Conservation (phyloP, 2,329 filamentous ascomycete genomes). For the Dactylellina leptospora region DNA sequence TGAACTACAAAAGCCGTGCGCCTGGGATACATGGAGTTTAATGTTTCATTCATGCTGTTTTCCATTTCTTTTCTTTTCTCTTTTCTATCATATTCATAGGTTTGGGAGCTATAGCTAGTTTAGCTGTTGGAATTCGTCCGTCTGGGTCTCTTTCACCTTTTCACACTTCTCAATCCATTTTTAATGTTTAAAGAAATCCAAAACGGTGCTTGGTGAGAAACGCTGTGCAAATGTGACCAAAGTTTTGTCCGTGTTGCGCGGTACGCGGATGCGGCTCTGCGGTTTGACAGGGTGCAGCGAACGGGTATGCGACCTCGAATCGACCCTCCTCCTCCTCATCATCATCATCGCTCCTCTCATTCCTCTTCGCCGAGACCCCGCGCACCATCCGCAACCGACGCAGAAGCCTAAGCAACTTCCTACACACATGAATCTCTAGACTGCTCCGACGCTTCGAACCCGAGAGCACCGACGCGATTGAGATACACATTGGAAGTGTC, state of each 20-base stretch:
- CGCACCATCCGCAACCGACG: background rate
- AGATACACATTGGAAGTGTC: background rate
- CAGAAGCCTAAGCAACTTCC: background rate
- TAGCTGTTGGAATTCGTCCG: background rate
- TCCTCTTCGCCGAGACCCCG: background rate
- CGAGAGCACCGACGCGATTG: conserved; percentile 30
- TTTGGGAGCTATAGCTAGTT: conserved; percentile 4
- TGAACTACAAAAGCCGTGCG: conserved; percentile 40
- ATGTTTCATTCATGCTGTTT: too few relatives aligned
- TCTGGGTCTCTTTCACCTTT: conserved; percentile 6
- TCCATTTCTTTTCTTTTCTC: conserved; percentile 8
- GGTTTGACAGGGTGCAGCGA: conserved; percentile 1
- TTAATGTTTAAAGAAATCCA: conserved; percentile 33
- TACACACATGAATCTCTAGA: background rate
- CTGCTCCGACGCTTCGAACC: conserved; percentile 6
- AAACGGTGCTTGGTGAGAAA: background rate
- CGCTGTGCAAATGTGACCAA: background rate
- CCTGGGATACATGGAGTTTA: conserved; percentile 52
- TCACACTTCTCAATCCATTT: conserved; percentile 1
- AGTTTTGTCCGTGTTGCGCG: conserved; percentile 2
- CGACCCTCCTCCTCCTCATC: background rate
- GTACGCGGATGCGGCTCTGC: conserved; percentile 14
- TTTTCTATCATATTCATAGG: background rate
- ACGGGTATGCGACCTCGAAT: background rate
- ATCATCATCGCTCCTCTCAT: background rate